Percentiles rank a stretch among this genome's conserved stretches.
Evolutionary conservation across 2,329 filamentous ascomycete species (phyloP).

Genomic region (Mariannaea sp.): DNA sequence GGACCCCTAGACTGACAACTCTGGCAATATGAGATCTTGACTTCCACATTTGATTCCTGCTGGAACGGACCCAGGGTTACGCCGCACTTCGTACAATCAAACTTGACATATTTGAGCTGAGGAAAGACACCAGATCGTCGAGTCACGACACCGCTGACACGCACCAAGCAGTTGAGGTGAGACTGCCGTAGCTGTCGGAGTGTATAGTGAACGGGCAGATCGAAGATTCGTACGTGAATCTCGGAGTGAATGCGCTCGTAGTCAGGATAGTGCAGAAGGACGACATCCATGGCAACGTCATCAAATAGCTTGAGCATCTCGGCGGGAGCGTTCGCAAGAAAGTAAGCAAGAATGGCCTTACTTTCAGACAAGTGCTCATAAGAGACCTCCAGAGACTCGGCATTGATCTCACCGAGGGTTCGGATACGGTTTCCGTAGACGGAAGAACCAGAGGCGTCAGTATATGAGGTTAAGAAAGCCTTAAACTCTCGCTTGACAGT

Average conservation of each 20-base stretch:
- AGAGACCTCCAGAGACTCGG: slow-evolving; percentile 93
- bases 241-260: slow-evolving; percentile 98
- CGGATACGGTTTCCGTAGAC: slow-evolving; percentile 95
- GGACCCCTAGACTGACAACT: slow-evolving; percentile 94
- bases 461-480: slow-evolving; percentile 94
- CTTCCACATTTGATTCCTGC: slow-evolving; percentile 94
- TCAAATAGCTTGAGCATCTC: slow-evolving; percentile 97
- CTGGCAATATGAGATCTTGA: slow-evolving; percentile 95
- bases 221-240: slow-evolving; percentile 95
- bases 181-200: slow-evolving; percentile 92
- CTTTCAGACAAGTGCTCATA: slow-evolving; percentile 89
- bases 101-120: slow-evolving; percentile 97
- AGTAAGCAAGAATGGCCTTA: slow-evolving; percentile 94
- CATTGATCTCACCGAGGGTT: slow-evolving; percentile 95
- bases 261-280: slow-evolving; percentile 93
- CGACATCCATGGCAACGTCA: slow-evolving; percentile 94
- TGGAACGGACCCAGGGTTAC: slow-evolving; percentile 93
- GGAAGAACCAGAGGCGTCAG: slow-evolving; percentile 83
- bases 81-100: slow-evolving; percentile 93
- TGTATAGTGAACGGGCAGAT: slow-evolving; percentile 92
- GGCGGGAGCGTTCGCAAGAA: slow-evolving; percentile 92
- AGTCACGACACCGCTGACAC: slow-evolving; percentile 94
- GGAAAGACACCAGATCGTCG: slow-evolving; percentile 94
- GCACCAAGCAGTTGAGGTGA: slow-evolving; percentile 93
- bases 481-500: slow-evolving; percentile 98